Base-by-base conservation (phyloP, 768 basidiomycete species). In the Postia placenta region DNA sequence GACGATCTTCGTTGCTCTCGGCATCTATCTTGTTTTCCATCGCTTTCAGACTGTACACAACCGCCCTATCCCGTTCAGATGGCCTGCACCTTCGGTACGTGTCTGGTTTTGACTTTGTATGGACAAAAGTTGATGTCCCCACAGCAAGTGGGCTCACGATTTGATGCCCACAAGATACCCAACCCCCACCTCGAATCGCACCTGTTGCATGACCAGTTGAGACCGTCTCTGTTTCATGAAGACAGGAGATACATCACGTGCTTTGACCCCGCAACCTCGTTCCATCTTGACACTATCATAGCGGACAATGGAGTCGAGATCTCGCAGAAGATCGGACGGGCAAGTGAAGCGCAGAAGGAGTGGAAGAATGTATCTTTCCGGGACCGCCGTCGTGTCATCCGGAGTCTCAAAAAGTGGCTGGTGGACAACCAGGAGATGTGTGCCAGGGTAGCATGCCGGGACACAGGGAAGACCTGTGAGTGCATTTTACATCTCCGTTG, bases 381-480 rank as follows among this genome's bases (percentile, higher is more conserved):
- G 1, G 80, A 94, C 57, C 75, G 96, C 36, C 74, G 85, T 62
- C 79, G 87, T 53, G 87, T 99, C 36, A 71, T 98, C 60, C 73
- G 90, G 43, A 94, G 89, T 59, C 63, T 99, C 52, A 73, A 92
- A 61, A 88, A 87, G 55, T 99, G 95, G 95, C 73, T 95, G 4
- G 83, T 97, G 27, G 83, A 87, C 54, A 93, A 98, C 60, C 88
- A 93, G 69, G 87, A 92, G 46, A 68, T 72, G 20, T 90, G 92
- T 54, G 91, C 91, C 26, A 75, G 85, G 36, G 87, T 95, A 23
- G 91, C 91, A 20, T 92, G 90, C 62, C 75, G 95, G 26, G 95
- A 99, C 66, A 92, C 92, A 0, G 95, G 95, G 36, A 99, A 98
- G 75, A 97, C 94, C 23, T 69, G 90, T 90, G 58, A 65, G 87